Evolutionary conservation across 352 stramenopile genomes (phyloP).

Genomic region (Phytophthora boehmeriae): DNA sequence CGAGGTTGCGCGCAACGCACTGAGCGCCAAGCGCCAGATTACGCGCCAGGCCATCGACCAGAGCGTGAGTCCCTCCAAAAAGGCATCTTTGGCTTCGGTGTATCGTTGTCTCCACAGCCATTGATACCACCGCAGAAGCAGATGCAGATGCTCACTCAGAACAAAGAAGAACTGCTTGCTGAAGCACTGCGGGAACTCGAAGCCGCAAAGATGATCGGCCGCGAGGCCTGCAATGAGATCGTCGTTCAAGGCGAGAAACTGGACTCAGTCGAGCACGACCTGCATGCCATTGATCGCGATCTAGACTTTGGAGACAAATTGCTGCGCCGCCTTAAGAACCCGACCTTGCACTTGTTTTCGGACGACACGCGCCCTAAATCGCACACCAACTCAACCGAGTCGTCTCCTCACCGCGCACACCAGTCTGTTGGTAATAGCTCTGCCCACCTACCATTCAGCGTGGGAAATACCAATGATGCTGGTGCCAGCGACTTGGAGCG

Average conservation of each 20-base stretch:
- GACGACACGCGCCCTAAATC: slow-evolving; percentile 40
- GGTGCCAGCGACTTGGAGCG: slow-evolving; percentile 64
- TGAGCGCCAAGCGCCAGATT: slow-evolving; percentile 60
- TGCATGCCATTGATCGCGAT: slow-evolving; percentile 62
- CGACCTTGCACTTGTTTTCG: slow-evolving; percentile 74
- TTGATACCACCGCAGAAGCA: slow-evolving; percentile 62
- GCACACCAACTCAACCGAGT: slow-evolving; percentile 8
- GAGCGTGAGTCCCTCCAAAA: slow-evolving; percentile 48
- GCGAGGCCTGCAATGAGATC: slow-evolving; percentile 76
- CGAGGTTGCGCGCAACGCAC: slow-evolving; percentile 75
- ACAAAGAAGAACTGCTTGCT: slow-evolving; percentile 70
- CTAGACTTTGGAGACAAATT: slow-evolving; percentile 81
- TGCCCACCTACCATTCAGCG: slow-evolving; percentile 17
- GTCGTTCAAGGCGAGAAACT: slow-evolving; percentile 78
- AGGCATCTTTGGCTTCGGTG: slow-evolving; percentile 63
- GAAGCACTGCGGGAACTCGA: slow-evolving; percentile 78
- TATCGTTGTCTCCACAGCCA: slow-evolving; percentile 25
- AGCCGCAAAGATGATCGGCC: slow-evolving; percentile 69
- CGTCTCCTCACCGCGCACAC: slow-evolving; percentile 23
- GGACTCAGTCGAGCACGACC: slow-evolving; percentile 66
- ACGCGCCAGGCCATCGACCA: slow-evolving; percentile 38
- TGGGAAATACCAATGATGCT: slow-evolving; percentile 21
- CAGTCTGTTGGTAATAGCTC: slow-evolving; percentile 17
- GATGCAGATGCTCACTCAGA: slow-evolving; percentile 63
- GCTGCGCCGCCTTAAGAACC: slow-evolving; percentile 68